Base-by-base conservation (phyloP, 306 rosid genomes). In the Prinsepia uniflora region DNA sequence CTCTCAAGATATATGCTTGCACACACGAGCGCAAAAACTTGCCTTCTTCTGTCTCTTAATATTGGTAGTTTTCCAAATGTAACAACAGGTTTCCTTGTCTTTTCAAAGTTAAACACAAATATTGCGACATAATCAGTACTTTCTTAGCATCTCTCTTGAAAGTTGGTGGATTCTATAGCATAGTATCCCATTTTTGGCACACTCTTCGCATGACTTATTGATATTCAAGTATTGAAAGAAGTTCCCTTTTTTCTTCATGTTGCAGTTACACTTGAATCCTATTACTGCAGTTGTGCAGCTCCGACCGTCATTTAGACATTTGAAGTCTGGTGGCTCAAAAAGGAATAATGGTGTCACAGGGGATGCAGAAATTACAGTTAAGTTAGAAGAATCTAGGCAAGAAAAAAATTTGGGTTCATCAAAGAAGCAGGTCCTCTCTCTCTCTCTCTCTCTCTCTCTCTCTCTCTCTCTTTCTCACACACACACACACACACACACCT, bases 261-360 rank as follows among this genome's bases (percentile, higher is more conserved):
- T 86, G 96, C 97, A 94, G 97, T 80, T 94, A 75, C 96, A 90
- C 87, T 78, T 90, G 84, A 94, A 89, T 83, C 92, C 96, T 73
- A 54, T 90, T 74, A 83, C 86, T 77, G 83, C 96, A 79, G 83
- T 81, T 72, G 89, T 78, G 63, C 98, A 94, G 89, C 92, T 94
- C 70, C 89, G 95, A 55, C 90, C 97, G 55, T 85, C 96, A 67
- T 75, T 82, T 45, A 84, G 74, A 30, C 88, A 93, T 86, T 79
- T 87, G 8, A 73, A 80, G 46, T 62, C 92, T 64, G 85, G 43
- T 13, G 9, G 43, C 18, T 56, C 62, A 10, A 56, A 22, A 56
- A 24, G 40, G 83, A 88, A 84, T 68, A 74, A 56, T 44, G 59
- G 2, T 62, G 44, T 44, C 78, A 46, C 72, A 48, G 75, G 76